phyloP scores from a whole-genome alignment of 148 eudicot genomes.

The Dysphania ambrosioides region DNA sequence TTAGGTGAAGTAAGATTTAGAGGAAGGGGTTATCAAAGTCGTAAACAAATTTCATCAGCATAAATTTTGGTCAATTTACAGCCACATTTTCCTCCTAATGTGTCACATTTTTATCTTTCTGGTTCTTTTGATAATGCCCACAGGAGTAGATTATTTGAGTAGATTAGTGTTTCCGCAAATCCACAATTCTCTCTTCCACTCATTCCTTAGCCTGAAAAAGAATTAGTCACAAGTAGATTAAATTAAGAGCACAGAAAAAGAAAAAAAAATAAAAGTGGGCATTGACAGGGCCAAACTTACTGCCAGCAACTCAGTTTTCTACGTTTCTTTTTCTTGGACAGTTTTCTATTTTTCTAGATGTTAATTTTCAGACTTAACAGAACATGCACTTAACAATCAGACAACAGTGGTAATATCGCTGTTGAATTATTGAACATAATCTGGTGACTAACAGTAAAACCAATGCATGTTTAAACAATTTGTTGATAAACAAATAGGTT shows the following conservation, averaged over 20 bases:
- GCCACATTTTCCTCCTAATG: constrained; percentile 1
- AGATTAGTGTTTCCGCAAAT: background rate
- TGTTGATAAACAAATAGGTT: background rate
- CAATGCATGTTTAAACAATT: background rate
- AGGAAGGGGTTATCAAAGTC: constrained; percentile 9
- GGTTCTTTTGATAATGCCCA: constrained; percentile 16
- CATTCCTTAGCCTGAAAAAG: constrained; percentile 10
- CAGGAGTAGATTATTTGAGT: constrained; percentile 1
- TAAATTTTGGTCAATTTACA: constrained; percentile 4
- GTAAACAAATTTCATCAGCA: constrained; percentile 8
- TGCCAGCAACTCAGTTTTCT: constrained; percentile 17
- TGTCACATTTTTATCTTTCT: background rate
- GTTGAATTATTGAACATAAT: background rate
- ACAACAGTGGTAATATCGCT: constrained; percentile 7
- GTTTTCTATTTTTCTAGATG: too few relatives aligned
- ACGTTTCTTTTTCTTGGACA: too few relatives aligned
- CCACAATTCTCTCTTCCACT: constrained; percentile 3
- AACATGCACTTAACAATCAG: constrained; percentile 4
- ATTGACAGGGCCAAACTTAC: constrained; percentile 26
- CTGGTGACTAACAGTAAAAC: constrained; percentile 2
- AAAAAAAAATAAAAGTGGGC: too few relatives aligned
- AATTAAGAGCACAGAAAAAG: background rate
- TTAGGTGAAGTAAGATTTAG: background rate
- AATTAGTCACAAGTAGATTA: constrained; percentile 10
- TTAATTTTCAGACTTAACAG: background rate